Base-by-base conservation (phyloP, 2,329 filamentous ascomycete genomes). In the Diaporthe batatas region DNA sequence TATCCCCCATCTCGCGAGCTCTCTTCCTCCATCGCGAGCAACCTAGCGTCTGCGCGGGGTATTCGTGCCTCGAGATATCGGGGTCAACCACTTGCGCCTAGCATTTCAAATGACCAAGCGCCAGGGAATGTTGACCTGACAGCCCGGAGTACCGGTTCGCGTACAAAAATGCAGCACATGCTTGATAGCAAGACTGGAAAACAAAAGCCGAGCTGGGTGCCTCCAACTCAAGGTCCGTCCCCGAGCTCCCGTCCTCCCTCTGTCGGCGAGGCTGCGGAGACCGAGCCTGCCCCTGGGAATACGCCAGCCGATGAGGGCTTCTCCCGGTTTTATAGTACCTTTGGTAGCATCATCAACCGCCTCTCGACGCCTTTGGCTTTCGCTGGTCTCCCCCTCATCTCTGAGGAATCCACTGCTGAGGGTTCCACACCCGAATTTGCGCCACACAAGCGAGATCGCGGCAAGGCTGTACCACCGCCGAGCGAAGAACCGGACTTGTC, bases 361-460 rank as follows among this genome's bases (percentile, higher is more conserved):
- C 90, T 98, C 16, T 97, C 96, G 0, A 95, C 95, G 0, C 95
- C 95, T 1, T 86, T 99, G 39, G 96, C 95, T 4, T 99, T 98
- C 83, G 94, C 96, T 6, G 96, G 96, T 0, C 88, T 99, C 11
- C 96, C 96, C 0, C 86, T 99, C 6, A 89, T 90, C 36, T 79
- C 86, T 23, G 86, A 90, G 71, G 88, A 89, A 73, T 79, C 83
- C 0, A 70, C 79, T 11, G 77, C 82, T 69, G 71, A 81, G 0
- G 75, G 77, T 16, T 77, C 83, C 21, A 76, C 84, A 68, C 78
- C 86, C 62, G 79, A 85, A 73, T 72, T 82, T 72, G 76, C 85
- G 75, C 75, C 80, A 72, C 81, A 84, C 74, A 81, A 82, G 42
- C 81, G 73, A 36, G 44, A 77, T 54, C 84, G 81, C 59, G 78